Conservation (phyloP, 208 protist species). For the Trypanosoma theileri region DNA sequence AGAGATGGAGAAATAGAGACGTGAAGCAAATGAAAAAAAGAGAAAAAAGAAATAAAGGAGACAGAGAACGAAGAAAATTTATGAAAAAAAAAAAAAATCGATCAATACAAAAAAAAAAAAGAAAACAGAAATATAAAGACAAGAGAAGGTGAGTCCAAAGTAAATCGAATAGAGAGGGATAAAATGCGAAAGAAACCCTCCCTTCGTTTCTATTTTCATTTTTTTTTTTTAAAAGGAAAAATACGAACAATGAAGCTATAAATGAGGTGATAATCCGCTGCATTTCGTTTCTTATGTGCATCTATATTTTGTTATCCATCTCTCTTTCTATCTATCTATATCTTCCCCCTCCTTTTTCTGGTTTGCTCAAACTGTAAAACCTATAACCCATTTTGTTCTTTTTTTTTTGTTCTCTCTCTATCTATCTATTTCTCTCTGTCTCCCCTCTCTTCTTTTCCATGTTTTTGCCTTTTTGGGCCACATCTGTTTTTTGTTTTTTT, state of each 20-base stretch:
- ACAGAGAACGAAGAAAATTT: background rate
- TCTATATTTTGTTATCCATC: background rate
- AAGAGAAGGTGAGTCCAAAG: conserved; percentile 1
- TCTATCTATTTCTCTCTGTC: conserved; percentile 19
- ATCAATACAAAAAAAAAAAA: background rate
- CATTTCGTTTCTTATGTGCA: background rate
- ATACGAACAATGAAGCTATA: background rate
- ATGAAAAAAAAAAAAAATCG: conserved; percentile 1
- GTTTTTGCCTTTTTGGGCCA: background rate
- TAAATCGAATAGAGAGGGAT: background rate
- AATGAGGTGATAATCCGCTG: background rate
- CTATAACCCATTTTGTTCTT: background rate
- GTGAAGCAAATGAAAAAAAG: background rate
- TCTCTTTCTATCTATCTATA: background rate
- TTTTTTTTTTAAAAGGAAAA: background rate
- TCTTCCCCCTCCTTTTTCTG: background rate
- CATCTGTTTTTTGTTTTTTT: conserved; percentile 12
- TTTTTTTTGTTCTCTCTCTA: conserved; percentile 15
- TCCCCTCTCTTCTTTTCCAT: background rate
- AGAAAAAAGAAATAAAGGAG: conserved; percentile 4
- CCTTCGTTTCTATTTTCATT: no score
- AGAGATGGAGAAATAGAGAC: background rate
- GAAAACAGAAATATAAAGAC: conserved; percentile 1
- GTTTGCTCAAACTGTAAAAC: background rate
- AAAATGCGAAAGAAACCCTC: background rate